Evolutionary conservation across 768 basidiomycete genomes (phyloP), one percentile per base, ranked within the genome.

Genomic region (Pholiota microspora): DNA sequence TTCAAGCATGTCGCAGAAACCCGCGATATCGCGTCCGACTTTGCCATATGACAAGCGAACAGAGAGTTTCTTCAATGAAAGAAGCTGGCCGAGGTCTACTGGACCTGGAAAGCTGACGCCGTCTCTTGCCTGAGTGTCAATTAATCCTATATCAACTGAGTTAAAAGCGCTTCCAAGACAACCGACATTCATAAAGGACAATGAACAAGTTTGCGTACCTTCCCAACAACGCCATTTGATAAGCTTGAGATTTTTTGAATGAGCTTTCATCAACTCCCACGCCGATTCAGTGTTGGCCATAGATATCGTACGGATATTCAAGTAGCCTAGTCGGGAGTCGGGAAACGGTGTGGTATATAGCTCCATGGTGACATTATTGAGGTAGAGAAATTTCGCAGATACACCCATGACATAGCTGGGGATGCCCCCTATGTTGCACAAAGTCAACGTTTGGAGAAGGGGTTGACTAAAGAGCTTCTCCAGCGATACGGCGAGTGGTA

Each of bases 161-260:
- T 18, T 8, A 51, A 32, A n/a, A n/a, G n/a, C n/a, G n/a, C n/a
- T n/a, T n/a, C n/a, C 16, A 48, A 48, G 21, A 10, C n/a, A n/a
- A 16, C 12, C 32, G 42, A 7, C 2, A 16, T 29, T 38, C 10
- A 15, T 28, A 24, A 42, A 18, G 2, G 8, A 12, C 8, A 24
- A 16, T 13, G 24, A 8, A 44, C 50, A 16, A 21, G 8, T 18
- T 7, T 9, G 40, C 40, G 3, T 49, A 63, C 59, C 53, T 51
- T 60, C 62, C 59, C 62, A 60, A 40, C 62, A 63, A 7, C 59
- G 59, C 62, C 62, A 63, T 24, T 53, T 60, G 40, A 63, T 59
- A 32, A 63, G 7, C n/a, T 57, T 60, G 23, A 63, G 35, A 21
- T 59, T 38, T 21, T 50, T 35, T 5, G 51, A 48, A 13, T 60